Evolutionary conservation across 2,329 filamentous ascomycete genomes (phyloP).

Genomic region (Neopestalotiopsis sp.): DNA sequence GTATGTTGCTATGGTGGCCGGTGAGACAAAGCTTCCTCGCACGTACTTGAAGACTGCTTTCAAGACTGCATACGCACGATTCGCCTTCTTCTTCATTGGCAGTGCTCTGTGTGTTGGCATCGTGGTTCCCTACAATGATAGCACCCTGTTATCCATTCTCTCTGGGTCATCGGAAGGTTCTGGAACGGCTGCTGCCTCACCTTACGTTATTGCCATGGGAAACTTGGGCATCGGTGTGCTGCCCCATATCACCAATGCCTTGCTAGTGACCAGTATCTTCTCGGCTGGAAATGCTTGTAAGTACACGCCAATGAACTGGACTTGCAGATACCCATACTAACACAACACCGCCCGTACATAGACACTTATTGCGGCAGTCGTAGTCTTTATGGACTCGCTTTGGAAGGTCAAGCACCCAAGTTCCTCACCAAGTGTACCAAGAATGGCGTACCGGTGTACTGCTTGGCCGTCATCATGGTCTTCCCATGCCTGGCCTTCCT

Average conservation of each 20-base stretch:
- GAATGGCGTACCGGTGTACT: slow-evolving; percentile 64
- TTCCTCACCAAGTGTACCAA: slow-evolving; percentile 56
- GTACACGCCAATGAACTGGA: slow-evolving; percentile 45
- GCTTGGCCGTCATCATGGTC: slow-evolving; percentile 57
- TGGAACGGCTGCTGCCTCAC: slow-evolving; percentile 52
- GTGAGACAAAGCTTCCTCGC: slow-evolving; percentile 60
- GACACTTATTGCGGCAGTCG: slow-evolving; percentile 32
- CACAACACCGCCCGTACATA: neutral
- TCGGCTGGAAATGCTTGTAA: slow-evolving; percentile 63
- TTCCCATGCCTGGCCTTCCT: slow-evolving; percentile 66
- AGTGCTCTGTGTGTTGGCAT: slow-evolving; percentile 66
- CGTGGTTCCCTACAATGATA: slow-evolving; percentile 64
- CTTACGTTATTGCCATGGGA: slow-evolving; percentile 58
- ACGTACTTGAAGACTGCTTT: slow-evolving; percentile 62
- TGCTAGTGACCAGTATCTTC: slow-evolving; percentile 60
- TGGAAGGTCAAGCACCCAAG: slow-evolving; percentile 55
- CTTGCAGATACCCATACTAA: neutral
- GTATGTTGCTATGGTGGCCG: slow-evolving; percentile 52
- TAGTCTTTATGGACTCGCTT: slow-evolving; percentile 58
- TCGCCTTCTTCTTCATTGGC: slow-evolving; percentile 68
- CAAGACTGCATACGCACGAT: slow-evolving; percentile 66
- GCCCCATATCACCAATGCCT: slow-evolving; percentile 63
- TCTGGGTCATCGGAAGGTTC: slow-evolving; percentile 24
- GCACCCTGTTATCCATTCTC: slow-evolving; percentile 44
- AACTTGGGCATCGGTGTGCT: slow-evolving; percentile 53